Conservation (phyloP, 441 rosid species). For the Capsella rubella region DNA sequence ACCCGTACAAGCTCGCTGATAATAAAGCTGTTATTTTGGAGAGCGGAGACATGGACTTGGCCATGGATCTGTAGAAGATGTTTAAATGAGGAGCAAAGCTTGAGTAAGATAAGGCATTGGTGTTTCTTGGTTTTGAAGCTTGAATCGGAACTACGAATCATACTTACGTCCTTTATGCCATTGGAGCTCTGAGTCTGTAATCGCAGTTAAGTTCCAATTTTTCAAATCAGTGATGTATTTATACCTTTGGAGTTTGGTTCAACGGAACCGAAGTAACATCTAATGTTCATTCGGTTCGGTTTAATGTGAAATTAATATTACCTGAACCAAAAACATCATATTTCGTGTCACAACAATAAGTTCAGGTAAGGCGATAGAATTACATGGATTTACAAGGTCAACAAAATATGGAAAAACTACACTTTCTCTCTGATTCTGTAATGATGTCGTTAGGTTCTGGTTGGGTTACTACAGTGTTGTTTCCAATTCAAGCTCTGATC, state of each 20-base stretch:
- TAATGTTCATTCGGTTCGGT: background rate
- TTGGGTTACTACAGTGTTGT: constrained; percentile 2
- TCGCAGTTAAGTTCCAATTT: background rate
- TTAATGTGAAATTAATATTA: background rate
- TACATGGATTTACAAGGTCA: background rate
- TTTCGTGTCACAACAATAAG: too few relatives aligned
- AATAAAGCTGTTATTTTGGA: constrained; percentile 55
- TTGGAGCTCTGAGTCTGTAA: background rate
- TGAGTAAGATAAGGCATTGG: constrained; percentile 55
- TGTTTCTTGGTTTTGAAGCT: constrained; percentile 54
- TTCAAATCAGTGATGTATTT: background rate
- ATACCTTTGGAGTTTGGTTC: background rate
- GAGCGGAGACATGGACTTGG: constrained; percentile 60
- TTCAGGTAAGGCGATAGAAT: too few relatives aligned
- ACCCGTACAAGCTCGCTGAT: constrained; percentile 57
- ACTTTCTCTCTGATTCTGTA: background rate
- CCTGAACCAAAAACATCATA: background rate
- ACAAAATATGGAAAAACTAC: background rate
- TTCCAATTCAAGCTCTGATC: constrained; percentile 29
- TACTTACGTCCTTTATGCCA: background rate
- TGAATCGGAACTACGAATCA: constrained; percentile 47
- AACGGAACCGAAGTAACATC: background rate
- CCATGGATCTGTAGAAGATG: constrained; percentile 68
- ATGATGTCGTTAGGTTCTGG: background rate
- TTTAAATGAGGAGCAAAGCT: constrained; percentile 54